Evolutionary conservation across 1,284 basidiomycete genomes (phyloP).

Genomic region (Marasmius oreades): DNA sequence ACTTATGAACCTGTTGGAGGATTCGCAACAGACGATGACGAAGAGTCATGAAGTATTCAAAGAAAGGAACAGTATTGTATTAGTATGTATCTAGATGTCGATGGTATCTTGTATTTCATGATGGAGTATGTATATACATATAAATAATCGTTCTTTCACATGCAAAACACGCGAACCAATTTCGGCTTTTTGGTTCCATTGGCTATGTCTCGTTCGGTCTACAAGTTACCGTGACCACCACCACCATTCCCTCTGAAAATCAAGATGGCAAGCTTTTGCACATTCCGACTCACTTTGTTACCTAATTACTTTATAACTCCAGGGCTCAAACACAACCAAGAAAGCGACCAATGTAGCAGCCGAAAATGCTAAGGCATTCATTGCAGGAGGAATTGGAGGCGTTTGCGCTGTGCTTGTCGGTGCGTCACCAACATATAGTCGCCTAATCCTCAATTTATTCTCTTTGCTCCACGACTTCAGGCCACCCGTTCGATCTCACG

Average conservation of each 20-base stretch:
- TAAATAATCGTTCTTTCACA: too few relatives aligned
- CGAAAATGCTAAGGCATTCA: conserved; percentile 78
- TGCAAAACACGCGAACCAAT: too few relatives aligned
- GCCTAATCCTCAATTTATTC: neutral
- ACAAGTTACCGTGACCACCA: too few relatives aligned
- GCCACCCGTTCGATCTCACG: conserved; percentile 97
- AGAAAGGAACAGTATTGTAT: neutral
- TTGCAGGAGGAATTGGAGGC: conserved; percentile 92
- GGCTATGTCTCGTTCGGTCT: too few relatives aligned
- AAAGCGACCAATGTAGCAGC: conserved; percentile 36
- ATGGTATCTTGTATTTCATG: neutral
- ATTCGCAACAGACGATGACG: conserved; percentile 62
- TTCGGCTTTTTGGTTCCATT: too few relatives aligned
- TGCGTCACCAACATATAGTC: conserved; percentile 33
- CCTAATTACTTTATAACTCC: neutral
- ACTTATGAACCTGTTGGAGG: conserved; percentile 84
- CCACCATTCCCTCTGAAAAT: too few relatives aligned
- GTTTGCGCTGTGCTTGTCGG: conserved; percentile 85
- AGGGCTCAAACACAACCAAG: conserved; percentile 18
- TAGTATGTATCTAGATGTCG: conserved; percentile 6
- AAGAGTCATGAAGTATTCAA: conserved; percentile 19
- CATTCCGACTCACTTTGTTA: neutral
- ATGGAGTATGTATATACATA: too few relatives aligned
- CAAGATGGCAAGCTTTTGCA: neutral
- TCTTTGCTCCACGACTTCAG: conserved; percentile 33